These are phyloP conservation scores for Peniophora sp. DNA, from an alignment of 1,284 basidiomycete species.

Conservation along the genomic window DNA sequence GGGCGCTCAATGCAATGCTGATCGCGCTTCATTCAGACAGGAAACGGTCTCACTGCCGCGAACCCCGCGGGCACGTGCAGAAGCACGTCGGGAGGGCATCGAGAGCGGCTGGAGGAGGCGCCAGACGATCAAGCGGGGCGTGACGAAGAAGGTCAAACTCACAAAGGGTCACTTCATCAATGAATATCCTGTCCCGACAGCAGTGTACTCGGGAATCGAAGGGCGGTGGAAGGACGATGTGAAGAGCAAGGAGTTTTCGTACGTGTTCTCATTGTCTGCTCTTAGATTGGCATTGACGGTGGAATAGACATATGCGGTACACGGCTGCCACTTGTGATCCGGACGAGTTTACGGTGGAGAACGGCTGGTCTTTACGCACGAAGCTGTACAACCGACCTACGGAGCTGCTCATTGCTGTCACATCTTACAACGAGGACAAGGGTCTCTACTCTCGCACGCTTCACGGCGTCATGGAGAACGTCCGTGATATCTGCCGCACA, in stretches of 20 bases:
- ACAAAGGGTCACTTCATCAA: constrained; percentile 88
- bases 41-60: constrained; percentile 57
- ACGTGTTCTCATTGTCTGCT: constrained; percentile 21
- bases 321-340: constrained; percentile 92
- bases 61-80: constrained; percentile 50
- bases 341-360: constrained; percentile 81
- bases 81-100: constrained; percentile 54
- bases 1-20: constrained; percentile 2
- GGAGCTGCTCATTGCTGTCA: constrained; percentile 89
- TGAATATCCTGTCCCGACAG: constrained; percentile 87
- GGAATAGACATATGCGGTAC: constrained; percentile 78
- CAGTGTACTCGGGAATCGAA: constrained; percentile 82
- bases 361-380: constrained; percentile 81
- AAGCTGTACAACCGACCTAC: constrained; percentile 87
- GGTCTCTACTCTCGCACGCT: constrained; percentile 87
- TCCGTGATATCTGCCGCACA: constrained; percentile 96
- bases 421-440: constrained; percentile 91
- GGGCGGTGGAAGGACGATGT: constrained; percentile 58
- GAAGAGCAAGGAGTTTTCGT: constrained; percentile 82
- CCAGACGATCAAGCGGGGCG: constrained; percentile 87
- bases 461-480: constrained; percentile 96
- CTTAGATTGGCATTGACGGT: constrained; percentile 6
- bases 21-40: constrained; percentile 49
- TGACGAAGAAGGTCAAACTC: constrained; percentile 87
- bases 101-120: constrained; percentile 76